These are phyloP conservation scores for Termitomyces sp. DNA, from an alignment of 768 basidiomycete species.

Conservation along the genomic window DNA sequence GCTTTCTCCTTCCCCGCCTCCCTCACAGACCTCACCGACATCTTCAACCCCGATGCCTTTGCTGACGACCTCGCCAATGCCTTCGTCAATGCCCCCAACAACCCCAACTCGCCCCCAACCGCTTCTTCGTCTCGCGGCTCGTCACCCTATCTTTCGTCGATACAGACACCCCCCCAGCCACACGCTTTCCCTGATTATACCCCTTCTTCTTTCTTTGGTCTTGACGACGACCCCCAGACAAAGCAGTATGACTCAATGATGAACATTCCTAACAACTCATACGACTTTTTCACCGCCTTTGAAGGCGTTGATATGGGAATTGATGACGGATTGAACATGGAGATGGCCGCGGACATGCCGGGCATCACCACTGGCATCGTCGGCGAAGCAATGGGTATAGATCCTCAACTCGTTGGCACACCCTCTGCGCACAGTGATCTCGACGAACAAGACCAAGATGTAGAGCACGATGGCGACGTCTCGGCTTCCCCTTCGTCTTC, in stretches of 20 bases:
- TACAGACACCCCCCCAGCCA: slow-evolving; percentile 43
- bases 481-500: slow-evolving; percentile 9
- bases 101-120: slow-evolving; percentile 29
- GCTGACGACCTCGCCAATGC: slow-evolving; percentile 21
- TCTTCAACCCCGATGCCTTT: slow-evolving; percentile 62
- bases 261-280: slow-evolving; percentile 21
- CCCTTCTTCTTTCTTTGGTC: slow-evolving; percentile 33
- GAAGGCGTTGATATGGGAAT: slow-evolving; percentile 21
- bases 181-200: slow-evolving; percentile 32
- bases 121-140: slow-evolving; percentile 35
- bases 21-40: slow-evolving; percentile 46
- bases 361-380: slow-evolving; percentile 3
- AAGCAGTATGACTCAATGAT: slow-evolving; percentile 20
- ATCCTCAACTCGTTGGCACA: slow-evolving; percentile 72
- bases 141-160: slow-evolving; percentile 30
- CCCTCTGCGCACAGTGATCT: slow-evolving; percentile 40
- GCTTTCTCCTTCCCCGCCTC: slow-evolving; percentile 18
- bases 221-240: slow-evolving; percentile 43
- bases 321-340: slow-evolving; percentile 20
- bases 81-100: slow-evolving; percentile 5
- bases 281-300: slow-evolving; percentile 35
- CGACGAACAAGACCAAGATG: slow-evolving; percentile 25
- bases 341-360: slow-evolving; percentile 10
- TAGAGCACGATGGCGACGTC: slow-evolving; percentile 12
- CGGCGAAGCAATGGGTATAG: slow-evolving; percentile 37